Base-by-base conservation (phyloP, 768 basidiomycete genomes). In the Boletellus ananas region DNA sequence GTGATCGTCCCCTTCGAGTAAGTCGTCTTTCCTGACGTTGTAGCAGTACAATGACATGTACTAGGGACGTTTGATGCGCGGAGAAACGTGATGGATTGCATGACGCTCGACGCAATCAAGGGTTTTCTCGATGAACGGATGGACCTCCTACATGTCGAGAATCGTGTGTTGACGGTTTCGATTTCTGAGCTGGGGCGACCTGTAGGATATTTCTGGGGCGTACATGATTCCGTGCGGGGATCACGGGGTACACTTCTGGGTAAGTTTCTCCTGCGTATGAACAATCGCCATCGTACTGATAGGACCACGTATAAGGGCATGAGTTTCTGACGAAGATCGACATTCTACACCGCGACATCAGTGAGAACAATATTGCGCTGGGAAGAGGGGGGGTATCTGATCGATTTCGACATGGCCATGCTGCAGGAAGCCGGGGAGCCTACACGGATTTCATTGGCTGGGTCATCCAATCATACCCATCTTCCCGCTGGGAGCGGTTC, bases 321-420 rank as follows among this genome's bases (percentile, higher is more conserved):
- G 33, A 60, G 25, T 57, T 35, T 38, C 52, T 63, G 1, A 54
- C 48, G 2, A 29, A 14, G 0, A 47, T 51, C 9, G 62, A 60
- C 0, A 59, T 73, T 35, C 43, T 70, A 3, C 69, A 71, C 35
- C 56, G 67, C 4, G 66, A 72, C 40, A 52, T 71, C 43, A 72
- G 67, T 50, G 61, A 62, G 25, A 68, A 69, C 12, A 71, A 70
- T 40, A 57, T 73, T 6, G 60, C 72, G 16, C 16, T 46, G 48
- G 37, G 52, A 37, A 3, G 51, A 49, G 35, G 16, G 52, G 33
- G 69, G 67, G 1, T 71, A 66, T 35, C 17, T 70, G 41, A 69
- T 57, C n/a, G 70, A 70, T 44, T 45, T 70, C 4, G 65, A 72
- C 35, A 51, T 54, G 52, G 49, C 52, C 4, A 47, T 53, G 1